These are phyloP conservation scores for Sambucus nigra DNA, from an alignment of 129 eudicot species.

Conservation along the genomic window DNA sequence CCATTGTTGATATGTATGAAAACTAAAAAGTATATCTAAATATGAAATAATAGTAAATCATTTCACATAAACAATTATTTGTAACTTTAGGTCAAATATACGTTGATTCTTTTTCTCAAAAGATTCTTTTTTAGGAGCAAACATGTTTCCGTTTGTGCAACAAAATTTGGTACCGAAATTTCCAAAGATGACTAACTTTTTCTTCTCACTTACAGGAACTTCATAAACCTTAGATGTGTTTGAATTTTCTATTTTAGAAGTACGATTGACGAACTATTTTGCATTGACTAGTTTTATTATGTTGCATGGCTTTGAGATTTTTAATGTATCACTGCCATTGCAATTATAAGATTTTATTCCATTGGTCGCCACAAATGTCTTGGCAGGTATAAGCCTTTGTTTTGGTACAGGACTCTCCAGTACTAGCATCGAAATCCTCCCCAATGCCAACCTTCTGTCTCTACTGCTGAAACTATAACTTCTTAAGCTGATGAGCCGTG, in stretches of 20 bases:
- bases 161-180: constrained; percentile 18
- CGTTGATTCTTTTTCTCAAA: constrained; percentile 22
- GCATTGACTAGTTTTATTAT: constrained; percentile 19
- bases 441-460: constrained; percentile 25
- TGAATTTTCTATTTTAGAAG: constrained; percentile 21
- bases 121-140: constrained; percentile 37
- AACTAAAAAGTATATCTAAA: no score
- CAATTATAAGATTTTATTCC: constrained; percentile 40
- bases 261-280: constrained; percentile 24
- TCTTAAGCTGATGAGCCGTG: constrained; percentile 73
- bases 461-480: constrained; percentile 47
- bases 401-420: no score
- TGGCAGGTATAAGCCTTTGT: constrained; percentile 44
- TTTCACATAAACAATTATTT: no score
- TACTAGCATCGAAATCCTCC: constrained; percentile 27
- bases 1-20: no score
- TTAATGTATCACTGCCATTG: constrained; percentile 42
- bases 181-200: constrained; percentile 22
- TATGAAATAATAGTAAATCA: no score
- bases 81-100: no score
- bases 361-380: constrained; percentile 34
- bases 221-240: constrained; percentile 28
- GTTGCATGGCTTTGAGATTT: constrained; percentile 16
- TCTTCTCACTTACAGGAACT: constrained; percentile 21
- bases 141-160: constrained; percentile 18